Percentiles rank a stretch among this genome's conserved stretches.
Conservation (phyloP, 495 filamentous ascomycete genomes). For the Aspergillus ellipticus region DNA sequence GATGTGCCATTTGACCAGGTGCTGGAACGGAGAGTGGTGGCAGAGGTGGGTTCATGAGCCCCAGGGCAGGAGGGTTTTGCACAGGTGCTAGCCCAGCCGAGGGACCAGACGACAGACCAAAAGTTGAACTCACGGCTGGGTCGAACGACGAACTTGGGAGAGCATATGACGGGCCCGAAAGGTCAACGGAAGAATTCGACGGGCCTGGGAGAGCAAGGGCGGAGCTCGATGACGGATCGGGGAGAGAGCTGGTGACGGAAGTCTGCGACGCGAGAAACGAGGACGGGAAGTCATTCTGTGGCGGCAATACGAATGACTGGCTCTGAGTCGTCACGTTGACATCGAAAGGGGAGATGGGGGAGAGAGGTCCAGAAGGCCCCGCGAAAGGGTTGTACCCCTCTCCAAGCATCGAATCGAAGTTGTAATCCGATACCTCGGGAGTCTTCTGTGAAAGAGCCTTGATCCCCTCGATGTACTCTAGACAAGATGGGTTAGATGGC, state of each 20-base stretch:
- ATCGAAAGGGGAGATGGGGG: neutral
- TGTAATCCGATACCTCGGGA: neutral
- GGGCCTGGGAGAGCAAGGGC: no score
- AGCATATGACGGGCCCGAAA: no score
- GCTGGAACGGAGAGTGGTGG: no score
- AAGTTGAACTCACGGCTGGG: no score
- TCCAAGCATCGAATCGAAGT: neutral
- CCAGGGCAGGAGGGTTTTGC: no score
- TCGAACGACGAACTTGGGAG: no score
- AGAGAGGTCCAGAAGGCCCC: neutral
- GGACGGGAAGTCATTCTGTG: neutral
- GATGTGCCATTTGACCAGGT: no score
- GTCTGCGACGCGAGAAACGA: neutral
- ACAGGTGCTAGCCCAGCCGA: no score
- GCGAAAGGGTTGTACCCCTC: constrained; percentile 1
- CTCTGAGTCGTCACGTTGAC: neutral
- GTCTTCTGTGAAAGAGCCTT: neutral
- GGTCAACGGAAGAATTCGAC: no score
- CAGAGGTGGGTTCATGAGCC: no score
- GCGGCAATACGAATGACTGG: neutral
- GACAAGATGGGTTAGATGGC: neutral
- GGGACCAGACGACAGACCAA: no score
- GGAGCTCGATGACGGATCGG: no score
- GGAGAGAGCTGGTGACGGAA: neutral
- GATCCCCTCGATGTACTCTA: constrained; percentile 8